These are phyloP conservation scores for Paraconiothyrium sp. DNA, from an alignment of 2,329 filamentous ascomycete genomes.

Conservation along the genomic window DNA sequence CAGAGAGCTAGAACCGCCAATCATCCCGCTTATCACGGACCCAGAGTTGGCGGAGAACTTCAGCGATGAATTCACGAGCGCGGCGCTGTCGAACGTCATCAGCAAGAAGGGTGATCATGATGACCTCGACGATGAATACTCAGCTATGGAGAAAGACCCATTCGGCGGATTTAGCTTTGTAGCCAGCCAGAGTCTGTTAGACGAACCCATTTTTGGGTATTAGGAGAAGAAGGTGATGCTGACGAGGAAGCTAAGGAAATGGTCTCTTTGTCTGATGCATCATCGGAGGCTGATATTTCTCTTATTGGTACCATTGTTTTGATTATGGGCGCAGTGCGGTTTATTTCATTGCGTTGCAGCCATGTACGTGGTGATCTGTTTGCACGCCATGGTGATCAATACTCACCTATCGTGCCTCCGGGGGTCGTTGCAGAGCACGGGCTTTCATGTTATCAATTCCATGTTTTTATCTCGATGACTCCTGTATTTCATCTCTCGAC, in stretches of 20 bases:
- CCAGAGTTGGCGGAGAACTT: constrained; percentile 98
- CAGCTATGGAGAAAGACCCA: constrained; percentile 51
- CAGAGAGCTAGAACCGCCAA: constrained; percentile 86
- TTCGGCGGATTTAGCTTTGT: constrained; percentile 66
- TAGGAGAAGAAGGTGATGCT: constrained; percentile 24
- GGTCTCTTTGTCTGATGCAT: background rate
- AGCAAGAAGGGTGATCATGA: constrained; percentile 41
- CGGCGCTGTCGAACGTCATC: constrained; percentile 78
- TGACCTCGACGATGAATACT: constrained; percentile 32
- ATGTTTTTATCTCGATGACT: background rate
- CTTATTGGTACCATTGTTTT: background rate
- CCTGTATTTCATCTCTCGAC: background rate
- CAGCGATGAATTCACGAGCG: constrained; percentile 85
- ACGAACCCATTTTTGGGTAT: constrained; percentile 46
- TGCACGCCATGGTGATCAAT: background rate
- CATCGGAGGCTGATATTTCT: background rate
- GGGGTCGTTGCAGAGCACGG: background rate
- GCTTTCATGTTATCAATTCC: background rate
- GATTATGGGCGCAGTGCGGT: background rate
- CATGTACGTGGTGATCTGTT: background rate
- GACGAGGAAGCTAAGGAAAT: background rate
- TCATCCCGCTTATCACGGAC: constrained; percentile 92
- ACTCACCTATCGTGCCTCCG: background rate
- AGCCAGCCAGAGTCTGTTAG: constrained; percentile 60
- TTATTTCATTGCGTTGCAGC: background rate